These are phyloP conservation scores for Manihot esculenta DNA, from an alignment of 441 rosid genomes.

Conservation along the genomic window DNA sequence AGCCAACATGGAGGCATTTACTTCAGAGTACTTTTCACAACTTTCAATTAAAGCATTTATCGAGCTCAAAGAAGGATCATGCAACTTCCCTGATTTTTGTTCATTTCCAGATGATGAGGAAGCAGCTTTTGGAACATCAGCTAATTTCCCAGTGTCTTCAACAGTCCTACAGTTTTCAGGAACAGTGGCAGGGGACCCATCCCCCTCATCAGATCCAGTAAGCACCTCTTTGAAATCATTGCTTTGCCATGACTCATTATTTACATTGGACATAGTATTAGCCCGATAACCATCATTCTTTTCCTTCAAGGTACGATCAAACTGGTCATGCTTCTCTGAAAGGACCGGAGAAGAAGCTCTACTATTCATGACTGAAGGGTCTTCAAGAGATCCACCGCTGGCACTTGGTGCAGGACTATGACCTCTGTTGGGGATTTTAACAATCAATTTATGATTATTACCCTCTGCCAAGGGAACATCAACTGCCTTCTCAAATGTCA, in stretches of 20 bases:
- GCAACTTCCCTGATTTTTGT: slow-evolving; percentile 46
- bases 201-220: slow-evolving; percentile 51
- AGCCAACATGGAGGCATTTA: slow-evolving; percentile 41
- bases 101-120: slow-evolving; percentile 50
- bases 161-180: slow-evolving; percentile 35
- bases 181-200: slow-evolving; percentile 48
- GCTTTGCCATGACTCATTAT: slow-evolving; percentile 60
- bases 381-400: slow-evolving; percentile 72
- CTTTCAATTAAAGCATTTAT: slow-evolving; percentile 93
- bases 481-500: slow-evolving; percentile 48
- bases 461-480: slow-evolving; percentile 57
- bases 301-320: slow-evolving; percentile 52
- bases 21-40: slow-evolving; percentile 72
- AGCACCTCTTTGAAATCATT: slow-evolving; percentile 58
- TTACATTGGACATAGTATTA: slow-evolving; percentile 41
- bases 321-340: slow-evolving; percentile 62
- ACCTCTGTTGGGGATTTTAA: slow-evolving; percentile 71
- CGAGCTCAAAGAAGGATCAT: slow-evolving; percentile 63
- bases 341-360: slow-evolving; percentile 63
- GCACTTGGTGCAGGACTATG: slow-evolving; percentile 73
- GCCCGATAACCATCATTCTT: slow-evolving; percentile 42
- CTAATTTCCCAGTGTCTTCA: slow-evolving; percentile 43
- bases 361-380: slow-evolving; percentile 52
- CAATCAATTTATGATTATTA: slow-evolving; percentile 61
- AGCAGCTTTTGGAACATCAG: slow-evolving; percentile 44